Percentiles rank a stretch among this genome's conserved stretches.
Evolutionary conservation across 2,329 filamentous ascomycete genomes (phyloP).

Genomic region (Xylariaceae sp.): DNA sequence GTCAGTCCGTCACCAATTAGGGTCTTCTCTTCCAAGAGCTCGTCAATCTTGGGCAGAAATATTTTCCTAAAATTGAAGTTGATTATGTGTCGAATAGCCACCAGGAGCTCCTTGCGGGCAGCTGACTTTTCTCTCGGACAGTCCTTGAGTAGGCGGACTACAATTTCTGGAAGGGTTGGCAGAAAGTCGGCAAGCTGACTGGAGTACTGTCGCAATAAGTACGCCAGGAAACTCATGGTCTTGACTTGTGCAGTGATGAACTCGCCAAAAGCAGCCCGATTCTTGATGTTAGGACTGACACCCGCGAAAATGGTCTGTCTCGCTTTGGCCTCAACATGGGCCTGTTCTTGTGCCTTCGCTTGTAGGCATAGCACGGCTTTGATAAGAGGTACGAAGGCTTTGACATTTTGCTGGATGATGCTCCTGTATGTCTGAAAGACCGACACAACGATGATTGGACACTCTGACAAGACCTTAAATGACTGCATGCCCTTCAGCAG

Average conservation of each 20-base stretch:
- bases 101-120: slow-evolving; percentile 88
- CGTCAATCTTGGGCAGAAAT: slow-evolving; percentile 90
- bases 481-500: slow-evolving; percentile 94
- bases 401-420: slow-evolving; percentile 79
- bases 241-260: slow-evolving; percentile 98
- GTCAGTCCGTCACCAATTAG: slow-evolving; percentile 94
- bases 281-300: slow-evolving; percentile 89
- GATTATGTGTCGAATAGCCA: slow-evolving; percentile 96
- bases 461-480: slow-evolving; percentile 97
- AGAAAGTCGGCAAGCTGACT: slow-evolving; percentile 86
- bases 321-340: slow-evolving; percentile 77
- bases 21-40: slow-evolving; percentile 88
- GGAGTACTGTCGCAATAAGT: slow-evolving; percentile 82
- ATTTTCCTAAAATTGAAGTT: slow-evolving; percentile 98
- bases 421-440: slow-evolving; percentile 90
- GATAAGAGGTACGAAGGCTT: slow-evolving; percentile 88
- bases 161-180: slow-evolving; percentile 77
- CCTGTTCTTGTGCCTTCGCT: slow-evolving; percentile 88
- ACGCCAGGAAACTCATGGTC: slow-evolving; percentile 97
- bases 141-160: slow-evolving; percentile 86
- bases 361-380: slow-evolving; percentile 85
- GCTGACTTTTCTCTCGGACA: slow-evolving; percentile 92
- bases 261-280: slow-evolving; percentile 89
- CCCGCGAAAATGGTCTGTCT: slow-evolving; percentile 84
- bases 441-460: slow-evolving; percentile 96